Evolutionary conservation across 225 moss, liverwort and hornwort species (phyloP), one percentile per base, ranked within the genome.

Genomic region (Lunularia cruciata): DNA sequence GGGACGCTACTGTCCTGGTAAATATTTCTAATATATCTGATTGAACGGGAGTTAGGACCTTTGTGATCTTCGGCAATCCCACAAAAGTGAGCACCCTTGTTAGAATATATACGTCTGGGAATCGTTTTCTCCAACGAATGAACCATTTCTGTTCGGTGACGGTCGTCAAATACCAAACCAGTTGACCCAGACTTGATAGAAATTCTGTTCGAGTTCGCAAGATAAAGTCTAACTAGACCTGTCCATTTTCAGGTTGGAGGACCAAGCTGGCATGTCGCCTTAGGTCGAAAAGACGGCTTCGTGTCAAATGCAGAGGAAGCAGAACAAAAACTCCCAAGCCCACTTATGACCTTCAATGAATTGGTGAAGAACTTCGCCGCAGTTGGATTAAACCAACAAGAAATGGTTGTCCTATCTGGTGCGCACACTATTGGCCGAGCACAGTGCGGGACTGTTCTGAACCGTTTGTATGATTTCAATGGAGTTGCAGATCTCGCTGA

Each of bases 391-490:
- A 39, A 5, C 53, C 64, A 69, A 65, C 36, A 54, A 2, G 77
- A 81, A 26, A 81, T 81, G 81, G 65, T 77, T 7, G 55, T 67
- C 30, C 76, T 81, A 3, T 74, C 81, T 38, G 81, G 76, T 77
- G 64, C 45, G 8, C 64, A 65, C 40, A 65, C 46, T 30, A 46
- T 65, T 26, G 64, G 64, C 18, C 45, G 47, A 4, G 64, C 64
- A 6, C 45, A 65, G 27, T 65, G 64, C 40, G 26, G 43, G 30
- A 12, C 47, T 27, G 45, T 65, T 16, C 28, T 47, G n/a, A 16
- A 13, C 5, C 45, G 64, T 6, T n/a, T 65, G 47, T 65, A 65
- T 32, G 10, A 65, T 30, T 65, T 28, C 64, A 31, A 45, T 12
- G 64, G 64, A 11, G 46, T 47, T 45, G 14, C 47, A 28, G 67